phyloP scores from a whole-genome alignment of 176 grass and related monocot species.

The Tillandsia fasciculata region DNA sequence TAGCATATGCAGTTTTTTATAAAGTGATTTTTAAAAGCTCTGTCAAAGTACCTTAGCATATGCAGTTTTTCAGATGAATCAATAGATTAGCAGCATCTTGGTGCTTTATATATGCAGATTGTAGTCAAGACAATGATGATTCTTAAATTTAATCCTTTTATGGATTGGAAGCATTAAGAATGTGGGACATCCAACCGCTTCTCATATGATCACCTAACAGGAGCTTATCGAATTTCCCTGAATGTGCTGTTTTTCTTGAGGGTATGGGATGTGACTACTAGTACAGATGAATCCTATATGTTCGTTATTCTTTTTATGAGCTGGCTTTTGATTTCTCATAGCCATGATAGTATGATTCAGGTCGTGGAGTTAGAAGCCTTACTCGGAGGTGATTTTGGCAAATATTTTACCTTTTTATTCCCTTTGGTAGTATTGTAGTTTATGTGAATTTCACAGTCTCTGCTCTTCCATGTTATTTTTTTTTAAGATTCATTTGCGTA shows the following conservation, averaged over 20 bases:
- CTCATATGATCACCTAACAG: too few relatives aligned
- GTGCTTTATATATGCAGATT: not conserved
- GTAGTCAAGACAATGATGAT: not conserved
- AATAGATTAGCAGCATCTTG: not conserved
- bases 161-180: not conserved
- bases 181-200: too few relatives aligned
- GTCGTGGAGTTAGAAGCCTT: not conserved
- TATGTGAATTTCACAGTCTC: not conserved
- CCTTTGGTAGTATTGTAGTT: not conserved
- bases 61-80: not conserved
- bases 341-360: not conserved
- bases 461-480: not conserved
- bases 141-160: not conserved
- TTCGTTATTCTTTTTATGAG: not conserved
- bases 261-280: not conserved
- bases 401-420: not conserved
- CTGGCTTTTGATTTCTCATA: not conserved
- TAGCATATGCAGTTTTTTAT: too few relatives aligned
- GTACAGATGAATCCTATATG: not conserved
- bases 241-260: not conserved
- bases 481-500: not conserved
- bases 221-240: not conserved
- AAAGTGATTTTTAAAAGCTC: too few relatives aligned
- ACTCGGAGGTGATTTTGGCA: not conserved
- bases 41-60: too few relatives aligned